Conservation (phyloP, 2,329 filamentous ascomycete genomes). For the Exophiala sideris region DNA sequence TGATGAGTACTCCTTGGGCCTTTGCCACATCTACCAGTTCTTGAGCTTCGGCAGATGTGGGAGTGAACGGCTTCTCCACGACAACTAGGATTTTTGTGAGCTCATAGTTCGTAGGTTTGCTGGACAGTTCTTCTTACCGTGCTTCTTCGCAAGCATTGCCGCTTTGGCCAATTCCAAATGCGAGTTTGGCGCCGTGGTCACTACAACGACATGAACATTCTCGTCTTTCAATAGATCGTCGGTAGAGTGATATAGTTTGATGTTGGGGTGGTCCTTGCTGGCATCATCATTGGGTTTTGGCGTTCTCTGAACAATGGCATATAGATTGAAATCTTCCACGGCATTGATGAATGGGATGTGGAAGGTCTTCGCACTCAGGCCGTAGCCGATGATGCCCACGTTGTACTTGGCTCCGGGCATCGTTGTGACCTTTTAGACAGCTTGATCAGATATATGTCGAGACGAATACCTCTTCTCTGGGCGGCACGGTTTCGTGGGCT, state of each 20-base stretch:
- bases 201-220: constrained; percentile 64
- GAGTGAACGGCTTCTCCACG: constrained; percentile 80
- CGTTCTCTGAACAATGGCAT: constrained; percentile 72
- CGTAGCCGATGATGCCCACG: constrained; percentile 59
- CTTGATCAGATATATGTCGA: background rate
- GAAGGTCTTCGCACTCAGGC: constrained; percentile 71
- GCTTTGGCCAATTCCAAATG: constrained; percentile 65
- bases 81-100: constrained; percentile 49
- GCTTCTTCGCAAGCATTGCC: constrained; percentile 46
- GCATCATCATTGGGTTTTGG: constrained; percentile 65
- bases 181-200: constrained; percentile 68
- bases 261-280: constrained; percentile 62
- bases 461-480: background rate
- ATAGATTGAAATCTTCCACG: constrained; percentile 63
- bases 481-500: background rate
- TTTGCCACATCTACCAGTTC: constrained; percentile 57
- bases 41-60: constrained; percentile 65
- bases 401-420: constrained; percentile 51
- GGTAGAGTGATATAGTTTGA: constrained; percentile 62
- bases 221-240: constrained; percentile 64
- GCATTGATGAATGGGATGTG: constrained; percentile 74
- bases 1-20: constrained; percentile 52
- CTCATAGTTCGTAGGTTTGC: background rate
- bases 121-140: constrained; percentile 8
- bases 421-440: background rate